phyloP scores from a whole-genome alignment of 1,139 yeast genomes.

The Nadsonia commutata region DNA sequence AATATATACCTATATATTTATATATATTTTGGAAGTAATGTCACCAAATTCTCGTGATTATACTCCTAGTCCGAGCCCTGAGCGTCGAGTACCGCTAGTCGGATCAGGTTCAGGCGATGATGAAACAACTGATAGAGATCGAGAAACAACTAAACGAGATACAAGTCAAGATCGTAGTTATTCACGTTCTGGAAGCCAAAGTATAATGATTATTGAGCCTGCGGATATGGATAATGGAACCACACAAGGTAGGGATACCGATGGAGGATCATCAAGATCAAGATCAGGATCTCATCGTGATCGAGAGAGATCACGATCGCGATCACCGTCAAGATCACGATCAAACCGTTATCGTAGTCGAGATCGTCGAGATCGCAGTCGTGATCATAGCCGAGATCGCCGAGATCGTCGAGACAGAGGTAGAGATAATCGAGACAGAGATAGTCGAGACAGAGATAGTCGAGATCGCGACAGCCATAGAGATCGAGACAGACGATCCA shows the following conservation, averaged over 20 bases:
- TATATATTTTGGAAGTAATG: too few relatives aligned
- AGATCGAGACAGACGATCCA: constrained; percentile 5
- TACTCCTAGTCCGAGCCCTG: neutral
- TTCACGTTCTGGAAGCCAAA: too few relatives aligned
- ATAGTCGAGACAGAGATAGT: constrained; percentile 3
- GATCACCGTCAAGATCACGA: constrained; percentile 5
- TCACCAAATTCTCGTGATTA: neutral
- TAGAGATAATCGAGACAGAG: constrained; percentile 1
- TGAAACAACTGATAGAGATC: neutral
- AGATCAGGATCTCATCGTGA: constrained; percentile 1
- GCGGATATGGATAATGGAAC: too few relatives aligned
- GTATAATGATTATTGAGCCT: too few relatives aligned
- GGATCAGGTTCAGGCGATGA: too few relatives aligned
- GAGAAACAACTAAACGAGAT: neutral
- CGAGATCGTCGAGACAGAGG: constrained; percentile 3
- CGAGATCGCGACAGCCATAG: constrained; percentile 7
- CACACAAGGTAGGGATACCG: too few relatives aligned
- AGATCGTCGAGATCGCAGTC: constrained; percentile 2
- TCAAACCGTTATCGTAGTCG: neutral
- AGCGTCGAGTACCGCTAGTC: neutral
- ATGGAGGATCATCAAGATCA: neutral
- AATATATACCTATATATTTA: too few relatives aligned
- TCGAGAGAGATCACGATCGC: constrained; percentile 1
- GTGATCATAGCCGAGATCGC: constrained; percentile 4
- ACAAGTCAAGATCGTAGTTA: neutral